A percentile compares a stretch with the other conserved stretches of the same genome.
Conservation (phyloP, 1,284 basidiomycete genomes). For the Tylopilus sp. region DNA sequence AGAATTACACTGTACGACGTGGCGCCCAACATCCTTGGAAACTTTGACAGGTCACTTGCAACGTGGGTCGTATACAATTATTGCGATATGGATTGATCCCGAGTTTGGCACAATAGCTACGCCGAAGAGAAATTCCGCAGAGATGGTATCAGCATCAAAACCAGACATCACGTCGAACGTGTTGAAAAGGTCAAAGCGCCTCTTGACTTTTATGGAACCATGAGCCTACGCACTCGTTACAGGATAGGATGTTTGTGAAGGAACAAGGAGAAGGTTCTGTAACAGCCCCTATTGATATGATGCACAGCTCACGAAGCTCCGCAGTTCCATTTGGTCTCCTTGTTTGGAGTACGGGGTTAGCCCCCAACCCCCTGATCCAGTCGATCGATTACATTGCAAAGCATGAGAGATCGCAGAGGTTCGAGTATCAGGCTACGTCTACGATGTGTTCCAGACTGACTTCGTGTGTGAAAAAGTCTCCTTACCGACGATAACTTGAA, state of each 20-base stretch:
- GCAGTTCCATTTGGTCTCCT: conserved; percentile 76
- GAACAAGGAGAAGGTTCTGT: conserved; percentile 58
- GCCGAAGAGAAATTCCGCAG: conserved; percentile 71
- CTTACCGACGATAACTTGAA: conserved; percentile 62
- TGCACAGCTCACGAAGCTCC: conserved; percentile 13
- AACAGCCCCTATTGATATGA: conserved; percentile 12
- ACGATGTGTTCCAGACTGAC: conserved; percentile 11
- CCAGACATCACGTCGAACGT: conserved; percentile 75
- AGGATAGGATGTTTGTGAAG: conserved; percentile 58
- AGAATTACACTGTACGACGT: conserved; percentile 80
- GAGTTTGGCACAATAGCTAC: conserved; percentile 43
- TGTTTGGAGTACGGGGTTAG: conserved; percentile 84
- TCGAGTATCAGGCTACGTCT: conserved; percentile 16
- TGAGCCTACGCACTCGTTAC: conserved; percentile 18
- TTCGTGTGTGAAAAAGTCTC: conserved; percentile 40
- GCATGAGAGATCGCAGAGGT: conserved; percentile 61
- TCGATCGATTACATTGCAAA: conserved; percentile 60
- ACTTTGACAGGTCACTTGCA: conserved; percentile 69
- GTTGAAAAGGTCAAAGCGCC: conserved; percentile 56
- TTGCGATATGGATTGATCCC: conserved; percentile 8
- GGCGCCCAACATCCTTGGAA: conserved; percentile 76
- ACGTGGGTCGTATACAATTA: conserved; percentile 41
- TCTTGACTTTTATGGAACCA: conserved; percentile 6
- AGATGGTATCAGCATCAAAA: conserved; percentile 74
- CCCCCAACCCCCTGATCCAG: conserved; percentile 74